These are phyloP conservation scores for Agaricus subrufescens DNA, from an alignment of 768 basidiomycete genomes.

Conservation along the genomic window DNA sequence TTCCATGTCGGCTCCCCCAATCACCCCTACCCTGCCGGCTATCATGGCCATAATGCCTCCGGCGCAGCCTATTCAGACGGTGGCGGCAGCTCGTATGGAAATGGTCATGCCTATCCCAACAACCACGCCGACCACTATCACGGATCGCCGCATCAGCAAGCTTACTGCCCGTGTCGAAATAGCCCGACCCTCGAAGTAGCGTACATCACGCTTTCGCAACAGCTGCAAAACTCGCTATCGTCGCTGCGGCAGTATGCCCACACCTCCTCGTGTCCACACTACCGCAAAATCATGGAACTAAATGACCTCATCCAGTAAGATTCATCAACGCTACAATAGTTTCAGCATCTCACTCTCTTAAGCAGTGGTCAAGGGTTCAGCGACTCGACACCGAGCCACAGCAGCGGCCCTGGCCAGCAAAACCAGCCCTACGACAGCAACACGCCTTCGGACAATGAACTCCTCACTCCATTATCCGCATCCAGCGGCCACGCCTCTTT, in stretches of 20 bases:
- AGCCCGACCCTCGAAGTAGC: slow-evolving; percentile 55
- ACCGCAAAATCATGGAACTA: slow-evolving; percentile 57
- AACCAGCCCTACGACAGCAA: slow-evolving; percentile 44
- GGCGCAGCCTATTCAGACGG: slow-evolving; percentile 32
- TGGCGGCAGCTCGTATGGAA: slow-evolving; percentile 29
- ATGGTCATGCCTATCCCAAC: slow-evolving; percentile 8
- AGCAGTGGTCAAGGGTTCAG: slow-evolving; percentile 46
- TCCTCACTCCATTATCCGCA: slow-evolving; percentile 48
- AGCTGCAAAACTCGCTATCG: slow-evolving; percentile 52
- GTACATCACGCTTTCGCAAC: slow-evolving; percentile 57
- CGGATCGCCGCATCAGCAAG: slow-evolving; percentile 26
- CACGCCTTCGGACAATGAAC: slow-evolving; percentile 62
- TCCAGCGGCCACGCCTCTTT: slow-evolving; percentile 45
- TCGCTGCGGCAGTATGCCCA: slow-evolving; percentile 59
- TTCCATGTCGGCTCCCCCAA: slow-evolving; percentile 18
- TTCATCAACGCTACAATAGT: slow-evolving; percentile 6
- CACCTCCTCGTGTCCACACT: slow-evolving; percentile 53
- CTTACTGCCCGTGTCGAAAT: slow-evolving; percentile 59
- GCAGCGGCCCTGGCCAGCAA: slow-evolving; percentile 20
- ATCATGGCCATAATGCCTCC: slow-evolving; percentile 14
- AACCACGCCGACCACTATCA: slow-evolving; percentile 32
- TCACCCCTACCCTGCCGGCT: slow-evolving; percentile 16
- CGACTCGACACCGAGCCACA: slow-evolving; percentile 27
- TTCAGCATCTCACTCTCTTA: slow-evolving; percentile 7
- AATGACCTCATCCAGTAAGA: slow-evolving; percentile 65